phyloP scores from a whole-genome alignment of 2,329 filamentous ascomycete species.

The Fusarium abutilonis region DNA sequence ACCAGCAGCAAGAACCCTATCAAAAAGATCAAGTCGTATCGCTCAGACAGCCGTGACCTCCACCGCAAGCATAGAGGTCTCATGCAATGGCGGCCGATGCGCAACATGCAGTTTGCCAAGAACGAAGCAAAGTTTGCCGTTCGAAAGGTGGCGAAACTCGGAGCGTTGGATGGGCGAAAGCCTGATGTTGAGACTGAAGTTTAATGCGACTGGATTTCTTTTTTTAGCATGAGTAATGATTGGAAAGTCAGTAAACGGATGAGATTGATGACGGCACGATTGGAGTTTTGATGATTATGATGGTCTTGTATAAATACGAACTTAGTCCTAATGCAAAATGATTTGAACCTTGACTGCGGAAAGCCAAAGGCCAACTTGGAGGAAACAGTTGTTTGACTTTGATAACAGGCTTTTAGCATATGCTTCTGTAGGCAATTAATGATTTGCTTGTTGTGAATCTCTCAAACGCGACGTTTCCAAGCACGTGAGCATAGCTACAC shows the following conservation, averaged over 20 bases:
- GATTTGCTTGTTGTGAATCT: no score
- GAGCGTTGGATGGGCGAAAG: constrained; percentile 81
- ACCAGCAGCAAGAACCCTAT: constrained; percentile 62
- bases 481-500: constrained; percentile 23
- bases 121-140: constrained; percentile 84
- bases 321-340: constrained; percentile 15
- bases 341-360: background rate
- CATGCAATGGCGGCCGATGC: constrained; percentile 94
- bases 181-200: constrained; percentile 88
- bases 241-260: constrained; percentile 6
- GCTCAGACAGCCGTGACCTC: constrained; percentile 75
- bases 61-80: constrained; percentile 87
- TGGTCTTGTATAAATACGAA: constrained; percentile 26
- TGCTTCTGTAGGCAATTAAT: no score
- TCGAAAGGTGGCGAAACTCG: constrained; percentile 77
- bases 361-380: no score
- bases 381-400: no score
- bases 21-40: constrained; percentile 69
- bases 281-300: constrained; percentile 25
- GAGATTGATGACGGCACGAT: constrained; percentile 34
- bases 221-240: constrained; percentile 5
- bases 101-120: constrained; percentile 87
- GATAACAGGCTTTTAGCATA: no score
- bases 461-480: background rate
- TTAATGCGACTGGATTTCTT: constrained; percentile 42